Evolutionary conservation across 306 rosid genomes (phyloP).

Genomic region (Delonix regia): DNA sequence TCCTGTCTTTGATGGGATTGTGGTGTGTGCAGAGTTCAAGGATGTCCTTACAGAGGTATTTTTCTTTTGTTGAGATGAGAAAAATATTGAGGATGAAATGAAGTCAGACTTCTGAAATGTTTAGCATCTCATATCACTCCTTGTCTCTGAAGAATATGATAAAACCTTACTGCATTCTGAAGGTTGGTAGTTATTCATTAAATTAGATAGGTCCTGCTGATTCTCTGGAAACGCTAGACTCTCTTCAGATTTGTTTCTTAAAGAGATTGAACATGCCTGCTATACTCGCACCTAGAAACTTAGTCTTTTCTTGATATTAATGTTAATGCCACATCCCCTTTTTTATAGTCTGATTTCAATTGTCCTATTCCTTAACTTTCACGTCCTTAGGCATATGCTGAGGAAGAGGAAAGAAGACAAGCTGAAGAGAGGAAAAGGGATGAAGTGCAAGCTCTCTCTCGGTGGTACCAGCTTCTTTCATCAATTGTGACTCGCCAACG

Average conservation of each 20-base stretch:
- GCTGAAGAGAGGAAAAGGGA: conserved; percentile 75
- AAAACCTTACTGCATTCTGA: background rate
- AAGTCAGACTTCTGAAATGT: conserved; percentile 24
- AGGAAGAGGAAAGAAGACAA: conserved; percentile 71
- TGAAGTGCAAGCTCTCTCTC: conserved; percentile 68
- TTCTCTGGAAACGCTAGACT: conserved; percentile 2
- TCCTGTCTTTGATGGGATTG: conserved; percentile 91
- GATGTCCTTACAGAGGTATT: conserved; percentile 77
- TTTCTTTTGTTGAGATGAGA: conserved; percentile 2
- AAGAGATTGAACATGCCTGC: conserved; percentile 19
- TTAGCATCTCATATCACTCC: conserved; percentile 16
- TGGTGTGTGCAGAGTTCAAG: conserved; percentile 89
- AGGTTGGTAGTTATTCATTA: conserved; percentile 9
- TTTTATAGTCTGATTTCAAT: background rate
- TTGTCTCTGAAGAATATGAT: conserved; percentile 9
- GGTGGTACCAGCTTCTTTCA: conserved; percentile 96
- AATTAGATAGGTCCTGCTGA: background rate
- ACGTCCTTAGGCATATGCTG: conserved; percentile 67
- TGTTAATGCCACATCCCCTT: background rate
- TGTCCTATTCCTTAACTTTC: conserved; percentile 4
- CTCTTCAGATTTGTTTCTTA: conserved; percentile 10
- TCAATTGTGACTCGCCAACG: conserved; percentile 85
- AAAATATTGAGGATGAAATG: background rate
- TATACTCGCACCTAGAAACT: conserved; percentile 8
- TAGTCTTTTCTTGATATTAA: background rate